Conservation (phyloP, 2,329 filamentous ascomycete species). For the Ceratocystis lukuohia region DNA sequence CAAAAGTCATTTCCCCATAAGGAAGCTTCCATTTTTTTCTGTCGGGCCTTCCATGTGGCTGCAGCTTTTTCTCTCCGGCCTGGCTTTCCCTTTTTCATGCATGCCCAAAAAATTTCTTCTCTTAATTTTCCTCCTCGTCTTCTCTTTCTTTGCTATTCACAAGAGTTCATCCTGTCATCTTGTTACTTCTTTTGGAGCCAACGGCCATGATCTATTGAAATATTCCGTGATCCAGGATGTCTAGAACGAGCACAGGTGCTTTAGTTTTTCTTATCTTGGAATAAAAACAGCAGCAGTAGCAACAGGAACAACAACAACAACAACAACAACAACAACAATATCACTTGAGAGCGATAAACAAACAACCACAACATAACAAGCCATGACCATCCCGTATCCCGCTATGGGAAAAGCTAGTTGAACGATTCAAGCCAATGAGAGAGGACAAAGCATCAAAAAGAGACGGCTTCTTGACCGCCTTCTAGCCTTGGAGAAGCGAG, state of each 20-base stretch:
- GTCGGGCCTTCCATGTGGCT: slow-evolving; percentile 12
- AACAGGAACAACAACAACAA: no score
- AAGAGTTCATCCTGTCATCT: background rate
- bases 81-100: slow-evolving; percentile 1
- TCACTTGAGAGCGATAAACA: background rate
- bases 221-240: background rate
- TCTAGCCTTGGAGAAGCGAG: background rate
- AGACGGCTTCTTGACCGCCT: background rate
- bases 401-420: background rate
- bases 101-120: background rate
- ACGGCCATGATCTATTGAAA: background rate
- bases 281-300: no score
- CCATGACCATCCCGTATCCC: slow-evolving; percentile 5
- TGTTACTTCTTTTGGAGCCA: background rate
- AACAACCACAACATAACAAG: background rate
- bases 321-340: no score
- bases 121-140: background rate
- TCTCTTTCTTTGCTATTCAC: background rate
- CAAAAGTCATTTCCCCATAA: background rate
- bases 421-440: background rate
- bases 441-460: background rate
- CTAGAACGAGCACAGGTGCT: background rate
- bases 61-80: background rate
- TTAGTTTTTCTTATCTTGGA: background rate
- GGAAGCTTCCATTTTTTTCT: slow-evolving; percentile 4